These are phyloP conservation scores for Rhododendron molle DNA, from an alignment of 148 eudicot genomes.

Conservation along the genomic window DNA sequence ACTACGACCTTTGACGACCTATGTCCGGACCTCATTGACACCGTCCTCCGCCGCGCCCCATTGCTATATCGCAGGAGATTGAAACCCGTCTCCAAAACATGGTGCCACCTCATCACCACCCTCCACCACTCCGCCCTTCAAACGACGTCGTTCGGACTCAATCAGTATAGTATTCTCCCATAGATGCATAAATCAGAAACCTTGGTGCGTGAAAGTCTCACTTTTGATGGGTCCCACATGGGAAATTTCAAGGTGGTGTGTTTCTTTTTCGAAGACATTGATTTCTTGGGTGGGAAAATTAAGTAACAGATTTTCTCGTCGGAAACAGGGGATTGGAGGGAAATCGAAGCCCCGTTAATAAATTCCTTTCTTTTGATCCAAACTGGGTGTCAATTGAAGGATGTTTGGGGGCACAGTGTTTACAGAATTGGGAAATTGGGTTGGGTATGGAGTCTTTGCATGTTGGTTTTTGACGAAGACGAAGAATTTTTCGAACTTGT, in stretches of 20 bases:
- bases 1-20: neutral
- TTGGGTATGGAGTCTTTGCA: constrained; percentile 11
- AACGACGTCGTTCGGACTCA: neutral
- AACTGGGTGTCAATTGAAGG: neutral
- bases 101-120: neutral
- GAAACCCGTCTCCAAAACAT: neutral
- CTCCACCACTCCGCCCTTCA: neutral
- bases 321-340: constrained; percentile 4
- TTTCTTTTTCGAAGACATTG: constrained; percentile 3
- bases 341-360: neutral
- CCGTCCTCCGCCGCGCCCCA: neutral
- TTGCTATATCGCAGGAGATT: neutral
- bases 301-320: constrained; percentile 3
- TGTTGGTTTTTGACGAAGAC: constrained; percentile 13
- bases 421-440: neutral
- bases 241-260: constrained; percentile 8
- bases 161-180: constrained; percentile 4
- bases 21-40: neutral
- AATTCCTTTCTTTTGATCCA: neutral
- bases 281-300: neutral
- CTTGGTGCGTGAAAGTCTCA: neutral
- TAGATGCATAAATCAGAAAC: neutral
- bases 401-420: neutral
- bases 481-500: too few species aligned
- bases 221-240: neutral